Percentiles rank a stretch among this genome's conserved stretches.
Evolutionary conservation across 1,284 basidiomycete species (phyloP).

Genomic region (Ustilago trichophora): DNA sequence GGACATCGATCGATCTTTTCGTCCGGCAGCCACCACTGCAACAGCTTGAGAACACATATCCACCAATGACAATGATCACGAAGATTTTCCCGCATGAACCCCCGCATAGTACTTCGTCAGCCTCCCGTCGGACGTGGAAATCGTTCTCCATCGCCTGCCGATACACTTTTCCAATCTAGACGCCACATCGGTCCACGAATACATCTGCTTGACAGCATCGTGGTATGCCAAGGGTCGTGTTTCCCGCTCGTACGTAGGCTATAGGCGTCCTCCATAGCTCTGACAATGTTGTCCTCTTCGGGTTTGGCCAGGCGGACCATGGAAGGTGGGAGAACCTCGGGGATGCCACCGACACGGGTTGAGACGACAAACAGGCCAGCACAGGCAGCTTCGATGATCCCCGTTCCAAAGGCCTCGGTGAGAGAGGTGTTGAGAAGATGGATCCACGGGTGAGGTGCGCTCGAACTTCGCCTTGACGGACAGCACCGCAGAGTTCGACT

Average conservation of each 20-base stretch:
- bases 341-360: conserved; percentile 92
- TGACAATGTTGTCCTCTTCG: conserved; percentile 84
- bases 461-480: conserved; percentile 82
- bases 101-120: conserved; percentile 71
- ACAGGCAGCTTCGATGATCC: conserved; percentile 93
- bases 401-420: conserved; percentile 96
- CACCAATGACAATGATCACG: conserved; percentile 78
- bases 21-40: conserved; percentile 69
- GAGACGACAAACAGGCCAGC: conserved; percentile 93
- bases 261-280: conserved; percentile 83
- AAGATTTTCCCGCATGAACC: conserved; percentile 81
- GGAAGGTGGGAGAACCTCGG: conserved; percentile 89
- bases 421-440: conserved; percentile 95
- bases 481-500: conserved; percentile 84
- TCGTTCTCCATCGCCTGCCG: conserved; percentile 72
- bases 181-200: conserved; percentile 86
- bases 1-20: conserved; percentile 25
- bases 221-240: conserved; percentile 86
- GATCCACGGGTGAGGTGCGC: conserved; percentile 82
- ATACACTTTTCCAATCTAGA: conserved; percentile 86
- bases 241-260: conserved; percentile 74
- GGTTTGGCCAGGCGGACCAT: conserved; percentile 94
- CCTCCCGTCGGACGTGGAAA: conserved; percentile 28
- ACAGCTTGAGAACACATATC: conserved; percentile 81
- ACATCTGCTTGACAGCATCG: conserved; percentile 80